A percentile compares a stretch with the other conserved stretches of the same genome.
phyloP scores from a whole-genome alignment of 768 basidiomycete species.

The Lentinula edodes region DNA sequence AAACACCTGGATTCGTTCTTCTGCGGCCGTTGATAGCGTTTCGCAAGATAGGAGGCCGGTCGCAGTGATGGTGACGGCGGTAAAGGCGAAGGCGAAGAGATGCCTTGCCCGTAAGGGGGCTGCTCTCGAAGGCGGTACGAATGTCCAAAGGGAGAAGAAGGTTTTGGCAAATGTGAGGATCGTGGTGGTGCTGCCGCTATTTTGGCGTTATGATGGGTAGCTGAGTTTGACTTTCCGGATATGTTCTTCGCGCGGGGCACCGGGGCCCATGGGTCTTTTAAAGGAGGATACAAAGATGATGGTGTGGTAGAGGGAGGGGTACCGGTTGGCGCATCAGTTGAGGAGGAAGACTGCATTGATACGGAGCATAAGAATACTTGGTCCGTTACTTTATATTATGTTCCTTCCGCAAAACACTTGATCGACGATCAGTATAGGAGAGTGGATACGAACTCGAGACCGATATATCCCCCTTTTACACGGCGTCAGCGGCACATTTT shows the following conservation, averaged over 20 bases:
- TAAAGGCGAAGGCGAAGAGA: not conserved
- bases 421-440: not conserved
- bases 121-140: not conserved
- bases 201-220: not conserved
- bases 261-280: not conserved
- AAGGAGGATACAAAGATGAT: not conserved
- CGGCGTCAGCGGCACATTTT: no score
- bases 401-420: not conserved
- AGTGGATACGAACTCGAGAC: no score
- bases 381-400: not conserved
- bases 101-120: not conserved
- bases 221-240: not conserved
- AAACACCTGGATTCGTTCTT: slow-evolving; percentile 15
- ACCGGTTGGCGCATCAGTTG: not conserved
- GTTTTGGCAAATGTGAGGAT: not conserved
- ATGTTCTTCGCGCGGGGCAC: not conserved
- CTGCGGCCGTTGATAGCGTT: not conserved
- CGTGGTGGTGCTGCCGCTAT: not conserved
- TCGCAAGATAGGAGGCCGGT: not conserved
- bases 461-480: no score
- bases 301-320: not conserved
- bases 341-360: not conserved
- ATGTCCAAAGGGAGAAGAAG: not conserved
- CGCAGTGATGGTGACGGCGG: not conserved
- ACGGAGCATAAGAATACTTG: not conserved